Base-by-base conservation (phyloP, 495 filamentous ascomycete genomes). In the Mytilinidion resinicola region DNA sequence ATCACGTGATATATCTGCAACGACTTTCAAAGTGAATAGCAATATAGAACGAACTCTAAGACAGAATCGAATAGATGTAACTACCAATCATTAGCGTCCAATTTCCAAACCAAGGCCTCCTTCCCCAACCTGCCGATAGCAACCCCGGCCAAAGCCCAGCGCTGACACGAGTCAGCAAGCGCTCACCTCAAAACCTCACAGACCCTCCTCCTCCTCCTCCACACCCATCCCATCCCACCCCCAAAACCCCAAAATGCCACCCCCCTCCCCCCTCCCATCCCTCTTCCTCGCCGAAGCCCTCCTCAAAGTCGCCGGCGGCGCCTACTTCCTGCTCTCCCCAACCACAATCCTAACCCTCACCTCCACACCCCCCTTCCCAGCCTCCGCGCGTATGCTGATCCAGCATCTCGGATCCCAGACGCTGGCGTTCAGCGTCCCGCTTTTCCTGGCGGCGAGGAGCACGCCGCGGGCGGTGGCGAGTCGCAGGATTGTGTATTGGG, bases 271-370 rank as follows among this genome's bases (percentile, higher is more conserved):
- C 15, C 48, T 62, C 0, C 59, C 46, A 20, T 21, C 54, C 19
- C 59, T 62, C 53, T 41, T 62, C 39, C 25, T 57, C 38, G 47
- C 49, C 5, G 54, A 57, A 53, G 47, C 59, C 48, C 15, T 50
- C n/a, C 53, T 62, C 48, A 57, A 62, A 41, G 19, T 57, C 17
- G 12, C 57, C 38, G 53, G 53, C 47, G 59, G 59, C 59, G 43
- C 59, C 44, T 21, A 49, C 11, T 62, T 57, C 54, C 33, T 62
- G 34, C 17, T 62, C 47, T 53, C 54, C 9, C 59, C 59, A 1
- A 9, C 48, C 10, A 33, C 34, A 1, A 57, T 62, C 20, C 53
- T 61, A 20, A 4, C 37, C 5, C 42, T 46, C 53, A 46, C 56
- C 3, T 12, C 46, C 35, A 1, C 3, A 17, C 44, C 52, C 15